Evolutionary conservation across 768 basidiomycete species (phyloP).

Genomic region (Leccinum truebloodii): DNA sequence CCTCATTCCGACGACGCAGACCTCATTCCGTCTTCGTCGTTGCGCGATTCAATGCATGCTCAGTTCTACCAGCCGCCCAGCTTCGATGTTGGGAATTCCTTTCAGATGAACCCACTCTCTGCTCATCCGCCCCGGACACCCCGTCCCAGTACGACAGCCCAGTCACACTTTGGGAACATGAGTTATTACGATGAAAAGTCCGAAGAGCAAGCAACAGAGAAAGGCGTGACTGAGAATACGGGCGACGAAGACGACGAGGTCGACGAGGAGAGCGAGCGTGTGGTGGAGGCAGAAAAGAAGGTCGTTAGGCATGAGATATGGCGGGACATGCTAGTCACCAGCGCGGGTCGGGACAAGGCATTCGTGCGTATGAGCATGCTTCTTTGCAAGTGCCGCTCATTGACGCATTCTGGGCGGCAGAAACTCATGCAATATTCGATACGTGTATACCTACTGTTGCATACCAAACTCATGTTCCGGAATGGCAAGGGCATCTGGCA

Average conservation of each 20-base stretch:
- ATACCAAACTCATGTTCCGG: slow-evolving; percentile 54
- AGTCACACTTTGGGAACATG: slow-evolving; percentile 27
- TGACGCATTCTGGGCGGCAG: slow-evolving; percentile 37
- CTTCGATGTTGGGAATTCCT: slow-evolving; percentile 61
- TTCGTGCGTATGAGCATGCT: slow-evolving; percentile 55
- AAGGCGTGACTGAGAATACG: slow-evolving; percentile 13
- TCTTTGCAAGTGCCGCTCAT: neutral
- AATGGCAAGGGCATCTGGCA: slow-evolving; percentile 50
- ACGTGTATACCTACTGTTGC: slow-evolving; percentile 71
- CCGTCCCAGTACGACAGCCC: slow-evolving; percentile 34
- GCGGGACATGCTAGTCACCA: slow-evolving; percentile 77
- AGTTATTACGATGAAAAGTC: slow-evolving; percentile 46
- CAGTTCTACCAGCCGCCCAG: slow-evolving; percentile 53
- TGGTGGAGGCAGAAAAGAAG: slow-evolving; percentile 44
- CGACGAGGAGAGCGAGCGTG: slow-evolving; percentile 50
- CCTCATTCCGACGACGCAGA: slow-evolving; percentile 45
- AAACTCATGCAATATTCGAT: slow-evolving; percentile 89
- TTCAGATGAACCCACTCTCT: slow-evolving; percentile 82
- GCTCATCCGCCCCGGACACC: slow-evolving; percentile 80
- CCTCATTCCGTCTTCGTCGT: slow-evolving; percentile 40
- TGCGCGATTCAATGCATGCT: slow-evolving; percentile 40
- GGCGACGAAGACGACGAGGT: slow-evolving; percentile 42
- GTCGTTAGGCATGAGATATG: slow-evolving; percentile 70
- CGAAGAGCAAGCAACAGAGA: slow-evolving; percentile 33
- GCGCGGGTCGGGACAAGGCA: slow-evolving; percentile 80